Evolutionary conservation across 768 basidiomycete species (phyloP), one percentile per base, ranked within the genome.

Genomic region (Pilatotrama ljubarskyi): DNA sequence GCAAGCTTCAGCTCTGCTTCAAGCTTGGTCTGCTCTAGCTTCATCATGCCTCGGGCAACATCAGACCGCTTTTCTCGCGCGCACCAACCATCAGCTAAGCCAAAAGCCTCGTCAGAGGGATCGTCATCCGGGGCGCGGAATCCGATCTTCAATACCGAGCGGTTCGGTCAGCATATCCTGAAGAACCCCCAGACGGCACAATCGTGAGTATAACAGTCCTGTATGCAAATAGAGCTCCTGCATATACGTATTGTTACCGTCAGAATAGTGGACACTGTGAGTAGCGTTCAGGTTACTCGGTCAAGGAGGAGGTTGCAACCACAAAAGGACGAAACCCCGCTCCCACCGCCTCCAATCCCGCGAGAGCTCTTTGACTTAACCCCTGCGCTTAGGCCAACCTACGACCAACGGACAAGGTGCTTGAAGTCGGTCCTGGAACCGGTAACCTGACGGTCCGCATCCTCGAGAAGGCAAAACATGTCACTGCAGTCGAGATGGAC

Each of bases 351-450:
- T n/a, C n/a, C n/a, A n/a, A n/a, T n/a, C n/a, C n/a, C n/a, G n/a
- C n/a, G n/a, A n/a, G n/a, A n/a, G n/a, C n/a, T n/a, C n/a, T n/a
- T n/a, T n/a, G n/a, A n/a, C n/a, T n/a, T n/a, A n/a, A n/a, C n/a
- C n/a, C n/a, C n/a, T 43, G 40, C 35, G 14, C 9, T 17, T 9
- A 97, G 89, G 95, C 96, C 1, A 93, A 91, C 69, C 77, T 99
- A 40, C 88, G 90, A 61, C 91, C 94, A 0, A 95, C 95, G 17
- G 96, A 98, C 74, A 90, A 92, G 68, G 95, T 98, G 35, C 85
- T 99, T 50, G 96, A 98, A 77, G 94, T 98, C 48, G 96, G 95
- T 69, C 95, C 96, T 13, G 96, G 96, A 75, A 98, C 96, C 8
- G 96, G 97, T 64, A 98, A 99, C 72, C 74, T 98, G 69, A 98